These are phyloP conservation scores for Magnolia officinalis DNA, from an alignment of 164 flowering plant species.

Conservation along the genomic window DNA sequence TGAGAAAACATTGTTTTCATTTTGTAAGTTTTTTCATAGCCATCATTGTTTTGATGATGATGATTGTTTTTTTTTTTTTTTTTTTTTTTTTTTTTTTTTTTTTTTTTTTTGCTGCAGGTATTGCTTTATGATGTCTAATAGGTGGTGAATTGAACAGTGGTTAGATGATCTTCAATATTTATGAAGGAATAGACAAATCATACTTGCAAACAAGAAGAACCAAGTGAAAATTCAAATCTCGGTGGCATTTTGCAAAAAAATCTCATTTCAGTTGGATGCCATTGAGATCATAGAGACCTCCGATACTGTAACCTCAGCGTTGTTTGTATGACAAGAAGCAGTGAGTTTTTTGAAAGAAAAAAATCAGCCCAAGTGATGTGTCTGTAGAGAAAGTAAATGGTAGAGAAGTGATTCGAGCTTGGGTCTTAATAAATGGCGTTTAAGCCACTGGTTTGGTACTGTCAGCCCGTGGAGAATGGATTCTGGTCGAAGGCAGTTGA, in stretches of 20 bases:
- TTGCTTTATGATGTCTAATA: neutral
- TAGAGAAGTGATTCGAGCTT: neutral
- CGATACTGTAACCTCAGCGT: neutral
- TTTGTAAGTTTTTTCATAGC: too few relatives aligned
- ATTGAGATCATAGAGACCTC: neutral
- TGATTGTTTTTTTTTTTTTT: too few relatives aligned
- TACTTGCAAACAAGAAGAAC: neutral
- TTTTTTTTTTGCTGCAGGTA: neutral
- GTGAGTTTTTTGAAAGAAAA: neutral
- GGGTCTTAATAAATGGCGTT: constrained; percentile 50
- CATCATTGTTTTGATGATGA: too few relatives aligned
- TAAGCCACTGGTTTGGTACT: constrained; percentile 75
- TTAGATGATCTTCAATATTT: neutral
- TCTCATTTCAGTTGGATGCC: neutral
- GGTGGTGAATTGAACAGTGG: neutral
- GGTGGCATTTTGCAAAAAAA: neutral
- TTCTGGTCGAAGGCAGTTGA: constrained; percentile 65
- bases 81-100: neutral
- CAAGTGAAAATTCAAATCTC: neutral
- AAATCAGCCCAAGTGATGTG: neutral
- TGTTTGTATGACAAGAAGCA: neutral
- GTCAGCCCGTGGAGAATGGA: constrained; percentile 74
- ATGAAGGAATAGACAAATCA: neutral
- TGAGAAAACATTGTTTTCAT: too few relatives aligned
- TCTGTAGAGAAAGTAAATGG: neutral